A percentile compares a stretch with the other conserved stretches of the same genome.
Evolutionary conservation across 257 asterid species (phyloP).

Genomic region (Gentiana dahurica): DNA sequence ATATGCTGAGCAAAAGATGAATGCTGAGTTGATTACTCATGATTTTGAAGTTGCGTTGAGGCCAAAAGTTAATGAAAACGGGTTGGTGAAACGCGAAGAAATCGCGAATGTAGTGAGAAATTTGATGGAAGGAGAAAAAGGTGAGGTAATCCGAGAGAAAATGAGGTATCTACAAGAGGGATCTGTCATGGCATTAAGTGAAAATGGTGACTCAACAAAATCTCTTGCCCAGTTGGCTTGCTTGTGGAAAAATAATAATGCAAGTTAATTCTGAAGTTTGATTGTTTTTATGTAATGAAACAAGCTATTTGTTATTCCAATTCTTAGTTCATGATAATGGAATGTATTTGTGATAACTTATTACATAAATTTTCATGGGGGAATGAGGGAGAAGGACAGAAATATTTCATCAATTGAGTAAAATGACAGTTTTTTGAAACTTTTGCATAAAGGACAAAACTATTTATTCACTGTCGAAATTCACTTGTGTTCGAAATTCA

Average conservation of each 20-base stretch:
- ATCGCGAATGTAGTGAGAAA: slow-evolving; percentile 13
- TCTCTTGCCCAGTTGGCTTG: slow-evolving; percentile 11
- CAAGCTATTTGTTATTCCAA: too few relatives aligned
- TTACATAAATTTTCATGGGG: too few relatives aligned
- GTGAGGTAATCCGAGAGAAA: slow-evolving; percentile 1
- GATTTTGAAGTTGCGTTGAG: slow-evolving; percentile 7
- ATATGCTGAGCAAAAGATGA: slow-evolving; percentile 17
- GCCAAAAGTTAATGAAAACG: slow-evolving; percentile 13
- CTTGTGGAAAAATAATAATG: slow-evolving; percentile 3
- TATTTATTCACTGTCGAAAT: too few relatives aligned
- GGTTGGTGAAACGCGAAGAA: slow-evolving; percentile 32
- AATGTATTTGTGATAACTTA: too few relatives aligned
- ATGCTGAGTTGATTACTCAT: slow-evolving; percentile 21
- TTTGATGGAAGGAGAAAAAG: slow-evolving; percentile 20
- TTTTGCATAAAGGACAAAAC: too few relatives aligned
- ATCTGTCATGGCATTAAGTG: slow-evolving; percentile 18
- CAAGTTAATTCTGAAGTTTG: too few relatives aligned
- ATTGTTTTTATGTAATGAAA: too few relatives aligned
- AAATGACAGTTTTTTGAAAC: too few relatives aligned
- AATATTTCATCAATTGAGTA: too few relatives aligned
- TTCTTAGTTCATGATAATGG: too few relatives aligned
- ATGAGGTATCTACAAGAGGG: slow-evolving; percentile 11
- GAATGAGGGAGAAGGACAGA: too few relatives aligned
- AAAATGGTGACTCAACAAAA: slow-evolving; percentile 16
- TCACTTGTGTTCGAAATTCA: too few relatives aligned